phyloP scores from a whole-genome alignment of 2,329 filamentous ascomycete species.

The Phialemonium atrogriseum region DNA sequence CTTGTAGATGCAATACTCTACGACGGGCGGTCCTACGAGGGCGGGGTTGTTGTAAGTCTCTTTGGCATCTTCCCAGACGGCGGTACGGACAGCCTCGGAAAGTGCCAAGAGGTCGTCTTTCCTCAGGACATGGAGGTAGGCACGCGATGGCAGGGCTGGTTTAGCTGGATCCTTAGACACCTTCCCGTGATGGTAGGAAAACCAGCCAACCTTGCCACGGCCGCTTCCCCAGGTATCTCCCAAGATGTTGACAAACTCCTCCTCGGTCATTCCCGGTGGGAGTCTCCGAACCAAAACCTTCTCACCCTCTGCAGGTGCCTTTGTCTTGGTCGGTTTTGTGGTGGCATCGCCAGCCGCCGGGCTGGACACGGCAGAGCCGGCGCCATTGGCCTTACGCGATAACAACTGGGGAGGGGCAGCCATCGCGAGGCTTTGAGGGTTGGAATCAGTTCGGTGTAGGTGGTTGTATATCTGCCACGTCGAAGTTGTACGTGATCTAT shows the following conservation, averaged over 20 bases:
- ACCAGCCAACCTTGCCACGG: slow-evolving; percentile 80
- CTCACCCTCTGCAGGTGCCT: slow-evolving; percentile 52
- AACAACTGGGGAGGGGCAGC: slow-evolving; percentile 18
- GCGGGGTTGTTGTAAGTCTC: slow-evolving; percentile 64
- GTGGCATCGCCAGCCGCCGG: slow-evolving; percentile 17
- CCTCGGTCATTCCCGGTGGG: slow-evolving; percentile 73
- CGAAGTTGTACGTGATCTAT: no score
- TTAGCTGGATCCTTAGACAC: slow-evolving; percentile 82
- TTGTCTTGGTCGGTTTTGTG: slow-evolving; percentile 35
- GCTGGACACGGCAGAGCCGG: slow-evolving; percentile 32
- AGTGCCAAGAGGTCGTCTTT: slow-evolving; percentile 59
- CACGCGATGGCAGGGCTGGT: slow-evolving; percentile 69
- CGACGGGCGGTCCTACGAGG: slow-evolving; percentile 66
- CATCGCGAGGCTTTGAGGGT: no score
- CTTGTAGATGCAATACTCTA: slow-evolving; percentile 79
- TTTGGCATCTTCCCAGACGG: slow-evolving; percentile 73
- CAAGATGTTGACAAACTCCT: slow-evolving; percentile 64
- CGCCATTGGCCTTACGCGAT: slow-evolving; percentile 39
- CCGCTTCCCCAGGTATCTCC: slow-evolving; percentile 76
- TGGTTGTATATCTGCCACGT: no score
- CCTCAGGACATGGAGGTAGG: slow-evolving; percentile 74
- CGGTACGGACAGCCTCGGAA: slow-evolving; percentile 59
- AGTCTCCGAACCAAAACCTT: slow-evolving; percentile 82
- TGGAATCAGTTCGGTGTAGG: no score
- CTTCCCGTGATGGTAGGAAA: slow-evolving; percentile 58